A percentile compares a stretch with the other conserved stretches of the same genome.
Evolutionary conservation across 2,329 filamentous ascomycete species (phyloP).

Genomic region (Alternaria triticimaculans): DNA sequence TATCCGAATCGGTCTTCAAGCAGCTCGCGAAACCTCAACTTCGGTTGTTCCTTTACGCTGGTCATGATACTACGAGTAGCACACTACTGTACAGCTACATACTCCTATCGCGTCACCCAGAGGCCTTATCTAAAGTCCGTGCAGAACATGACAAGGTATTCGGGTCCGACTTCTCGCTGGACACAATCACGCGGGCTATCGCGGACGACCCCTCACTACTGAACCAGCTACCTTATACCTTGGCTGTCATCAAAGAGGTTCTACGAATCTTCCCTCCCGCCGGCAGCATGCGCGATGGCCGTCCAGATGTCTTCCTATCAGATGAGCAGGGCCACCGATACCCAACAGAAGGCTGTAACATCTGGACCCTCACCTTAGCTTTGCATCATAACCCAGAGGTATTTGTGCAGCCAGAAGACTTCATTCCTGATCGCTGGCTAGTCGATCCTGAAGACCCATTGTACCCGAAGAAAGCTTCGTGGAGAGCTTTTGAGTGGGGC

Average conservation of each 20-base stretch:
- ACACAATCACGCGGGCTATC: neutral
- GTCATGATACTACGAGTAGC: constrained; percentile 38
- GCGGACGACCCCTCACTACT: constrained; percentile 25
- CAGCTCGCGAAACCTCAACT: constrained; percentile 31
- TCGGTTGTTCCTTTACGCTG: constrained; percentile 41
- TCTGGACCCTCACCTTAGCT: constrained; percentile 13
- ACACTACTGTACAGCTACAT: constrained; percentile 34
- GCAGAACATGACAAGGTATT: constrained; percentile 39
- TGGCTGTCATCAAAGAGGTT: constrained; percentile 45
- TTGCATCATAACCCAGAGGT: constrained; percentile 24
- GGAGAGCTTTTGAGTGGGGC: constrained; percentile 49
- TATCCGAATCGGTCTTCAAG: constrained; percentile 15
- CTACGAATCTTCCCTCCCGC: constrained; percentile 41
- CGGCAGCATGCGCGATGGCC: constrained; percentile 32
- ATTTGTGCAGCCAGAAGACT: constrained; percentile 19
- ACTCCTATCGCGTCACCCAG: constrained; percentile 31
- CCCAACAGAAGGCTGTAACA: constrained; percentile 15
- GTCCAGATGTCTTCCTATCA: neutral
- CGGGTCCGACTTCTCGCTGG: constrained; percentile 20
- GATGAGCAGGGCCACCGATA: constrained; percentile 9
- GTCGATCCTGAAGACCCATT: constrained; percentile 9
- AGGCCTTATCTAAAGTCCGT: constrained; percentile 27
- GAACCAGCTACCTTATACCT: constrained; percentile 36
- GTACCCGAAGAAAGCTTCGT: constrained; percentile 22
- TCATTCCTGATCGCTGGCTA: constrained; percentile 34